Evolutionary conservation across 2,329 filamentous ascomycete genomes (phyloP).

Genomic region (Aureobasidium sp.): DNA sequence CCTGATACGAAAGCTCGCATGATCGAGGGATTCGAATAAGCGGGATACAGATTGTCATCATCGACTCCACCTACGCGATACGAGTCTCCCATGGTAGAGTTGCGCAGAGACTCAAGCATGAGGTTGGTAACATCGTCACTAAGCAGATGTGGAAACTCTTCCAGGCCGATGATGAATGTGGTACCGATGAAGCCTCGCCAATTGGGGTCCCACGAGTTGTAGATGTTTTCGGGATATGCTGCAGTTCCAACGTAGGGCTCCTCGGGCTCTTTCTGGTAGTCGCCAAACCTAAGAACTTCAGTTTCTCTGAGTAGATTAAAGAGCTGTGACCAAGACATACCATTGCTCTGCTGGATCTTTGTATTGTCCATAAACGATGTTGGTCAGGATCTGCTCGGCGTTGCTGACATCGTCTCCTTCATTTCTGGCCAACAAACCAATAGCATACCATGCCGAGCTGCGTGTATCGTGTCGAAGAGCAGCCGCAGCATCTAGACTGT

Average conservation of each 20-base stretch:
- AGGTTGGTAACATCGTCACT: constrained; percentile 29
- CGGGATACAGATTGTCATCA: constrained; percentile 52
- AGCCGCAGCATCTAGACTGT: constrained; percentile 36
- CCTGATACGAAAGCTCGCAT: constrained; percentile 54
- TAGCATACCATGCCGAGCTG: constrained; percentile 50
- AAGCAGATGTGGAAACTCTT: constrained; percentile 47
- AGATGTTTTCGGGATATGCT: constrained; percentile 42
- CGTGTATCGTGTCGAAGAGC: constrained; percentile 49
- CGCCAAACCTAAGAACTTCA: constrained; percentile 31
- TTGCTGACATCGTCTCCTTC: constrained; percentile 39
- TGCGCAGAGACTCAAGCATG: constrained; percentile 46
- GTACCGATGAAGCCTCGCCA: constrained; percentile 57
- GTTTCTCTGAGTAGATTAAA: not conserved
- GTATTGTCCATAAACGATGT: constrained; percentile 45
- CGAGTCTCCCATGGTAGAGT: constrained; percentile 49
- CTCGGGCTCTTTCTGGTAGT: constrained; percentile 48
- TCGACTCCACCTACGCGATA: constrained; percentile 54
- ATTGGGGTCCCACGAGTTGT: constrained; percentile 54
- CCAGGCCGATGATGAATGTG: constrained; percentile 48
- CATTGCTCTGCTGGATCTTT: constrained; percentile 46
- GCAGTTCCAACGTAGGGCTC: constrained; percentile 48
- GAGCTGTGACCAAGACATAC: constrained; percentile 28
- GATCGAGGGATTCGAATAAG: constrained; percentile 51
- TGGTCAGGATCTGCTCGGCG: constrained; percentile 46
- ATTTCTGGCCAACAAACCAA: constrained; percentile 49